phyloP scores from a whole-genome alignment of 2,329 filamentous ascomycete species.

The Alternaria hordeiaustralica region DNA sequence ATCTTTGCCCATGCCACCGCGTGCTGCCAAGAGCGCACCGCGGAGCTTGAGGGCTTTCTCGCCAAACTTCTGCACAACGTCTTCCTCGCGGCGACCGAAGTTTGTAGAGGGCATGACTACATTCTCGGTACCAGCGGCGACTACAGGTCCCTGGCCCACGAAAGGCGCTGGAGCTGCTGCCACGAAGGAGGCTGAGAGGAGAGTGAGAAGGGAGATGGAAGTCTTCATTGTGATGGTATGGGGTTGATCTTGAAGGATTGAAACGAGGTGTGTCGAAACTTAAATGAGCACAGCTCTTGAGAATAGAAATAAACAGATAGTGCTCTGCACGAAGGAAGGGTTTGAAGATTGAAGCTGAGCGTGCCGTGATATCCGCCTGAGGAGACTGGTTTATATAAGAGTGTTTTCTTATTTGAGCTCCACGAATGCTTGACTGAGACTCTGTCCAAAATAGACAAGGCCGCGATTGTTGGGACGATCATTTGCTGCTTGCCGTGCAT shows the following conservation, averaged over 20 bases:
- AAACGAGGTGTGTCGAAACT: constrained; percentile 32
- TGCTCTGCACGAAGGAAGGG: constrained; percentile 43
- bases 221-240: constrained; percentile 43
- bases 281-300: constrained; percentile 47
- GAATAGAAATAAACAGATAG: constrained; percentile 34
- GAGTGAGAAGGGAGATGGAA: constrained; percentile 40
- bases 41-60: constrained; percentile 38
- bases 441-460: constrained; percentile 17
- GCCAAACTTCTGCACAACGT: constrained; percentile 29
- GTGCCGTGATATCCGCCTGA: constrained; percentile 18
- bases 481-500: constrained; percentile 36
- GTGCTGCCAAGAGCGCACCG: constrained; percentile 30
- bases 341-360: constrained; percentile 23
- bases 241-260: constrained; percentile 21
- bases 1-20: constrained; percentile 16
- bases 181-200: constrained; percentile 44
- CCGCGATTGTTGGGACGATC: constrained; percentile 20
- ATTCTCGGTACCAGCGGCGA: constrained; percentile 31
- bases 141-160: constrained; percentile 35
- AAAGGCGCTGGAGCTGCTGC: constrained; percentile 41
- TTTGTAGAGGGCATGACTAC: constrained; percentile 28
- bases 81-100: constrained; percentile 30
- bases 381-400: constrained; percentile 32
- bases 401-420: constrained; percentile 4
- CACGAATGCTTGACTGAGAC: constrained; percentile 16